Base-by-base conservation (phyloP, 306 rosid genomes). In the Delonix regia region DNA sequence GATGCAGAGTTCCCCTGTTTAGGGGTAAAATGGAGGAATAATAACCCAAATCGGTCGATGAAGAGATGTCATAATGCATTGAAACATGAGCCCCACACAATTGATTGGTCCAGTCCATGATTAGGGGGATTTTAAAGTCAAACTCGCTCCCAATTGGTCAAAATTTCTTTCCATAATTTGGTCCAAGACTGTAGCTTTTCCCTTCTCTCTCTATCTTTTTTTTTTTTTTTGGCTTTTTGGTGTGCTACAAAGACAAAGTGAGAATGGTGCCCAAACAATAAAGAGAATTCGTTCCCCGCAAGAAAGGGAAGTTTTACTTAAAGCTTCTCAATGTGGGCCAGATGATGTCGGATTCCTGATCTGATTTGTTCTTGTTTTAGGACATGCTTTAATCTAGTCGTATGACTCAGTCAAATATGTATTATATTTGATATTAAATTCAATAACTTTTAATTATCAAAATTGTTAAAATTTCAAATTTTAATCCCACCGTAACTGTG, bases 101-200 rank as follows among this genome's bases (percentile, higher is more conserved):
- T 4, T 41, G 16, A 69, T 56, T 60, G 81, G 87, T 42, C 74
- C 44, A 44, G 42, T 67, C 65, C 85, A 77, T 81, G 87, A 85
- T 83, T 86, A 53, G 22, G 25, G 74, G 83, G 52, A 56, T 27
- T 78, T 27, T 87, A 61, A 74, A 86, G 83, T 85, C 87, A 85
- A 80, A 52, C 9, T 38, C 9, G 19, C 73, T 69, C 55, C 78
- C 56, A 25, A 80, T 3, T 85, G 76, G 87, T 82, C 87, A 47
- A 49, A 48, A 47, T 63, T 73, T 77, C 60, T 55, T 38, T 60
- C 47, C 56, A 71, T 69, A 18, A 76, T 79, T 78, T 62, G 75
- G 81, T 77, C 81, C 66, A 12, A 48, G 3, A 70, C 48, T 33
- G 66, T 5, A 15, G 21, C 59, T 0, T 53, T 59, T 57, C 47